phyloP scores from a whole-genome alignment of 495 filamentous ascomycete species.

The Hyaloscypha hepaticicola region DNA sequence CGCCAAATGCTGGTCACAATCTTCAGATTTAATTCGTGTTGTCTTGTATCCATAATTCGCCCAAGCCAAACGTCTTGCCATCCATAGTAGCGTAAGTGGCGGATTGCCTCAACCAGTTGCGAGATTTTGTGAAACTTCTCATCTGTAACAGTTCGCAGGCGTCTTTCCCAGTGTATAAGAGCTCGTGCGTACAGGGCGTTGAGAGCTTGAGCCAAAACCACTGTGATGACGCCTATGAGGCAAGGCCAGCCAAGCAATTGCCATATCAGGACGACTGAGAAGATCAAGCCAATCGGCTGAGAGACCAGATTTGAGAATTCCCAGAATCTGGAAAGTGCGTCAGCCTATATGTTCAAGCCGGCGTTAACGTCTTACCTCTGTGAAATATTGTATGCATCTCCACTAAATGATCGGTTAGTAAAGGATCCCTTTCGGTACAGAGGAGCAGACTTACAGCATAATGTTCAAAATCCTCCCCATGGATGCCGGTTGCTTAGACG shows the following conservation, averaged over 20 bases:
- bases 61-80: constrained; percentile 81
- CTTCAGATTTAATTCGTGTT: constrained; percentile 63
- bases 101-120: constrained; percentile 79
- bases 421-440: background rate
- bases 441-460: constrained; percentile 47
- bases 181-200: constrained; percentile 62
- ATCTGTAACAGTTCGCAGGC: constrained; percentile 67
- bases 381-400: constrained; percentile 78
- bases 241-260: constrained; percentile 76
- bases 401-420: constrained; percentile 17
- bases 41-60: constrained; percentile 67
- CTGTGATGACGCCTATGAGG: constrained; percentile 64
- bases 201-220: constrained; percentile 61
- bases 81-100: constrained; percentile 84
- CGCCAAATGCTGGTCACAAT: constrained; percentile 63
- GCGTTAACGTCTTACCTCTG: constrained; percentile 43
- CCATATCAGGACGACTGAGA: constrained; percentile 71
- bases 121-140: constrained; percentile 68
- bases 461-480: constrained; percentile 85
- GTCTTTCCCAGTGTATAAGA: constrained; percentile 61
- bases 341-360: background rate
- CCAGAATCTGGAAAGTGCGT: constrained; percentile 59
- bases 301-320: constrained; percentile 67
- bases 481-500: constrained; percentile 53
- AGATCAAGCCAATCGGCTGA: constrained; percentile 64